phyloP scores from a whole-genome alignment of 352 stramenopile species.

The Globisporangium acanthophoron region DNA sequence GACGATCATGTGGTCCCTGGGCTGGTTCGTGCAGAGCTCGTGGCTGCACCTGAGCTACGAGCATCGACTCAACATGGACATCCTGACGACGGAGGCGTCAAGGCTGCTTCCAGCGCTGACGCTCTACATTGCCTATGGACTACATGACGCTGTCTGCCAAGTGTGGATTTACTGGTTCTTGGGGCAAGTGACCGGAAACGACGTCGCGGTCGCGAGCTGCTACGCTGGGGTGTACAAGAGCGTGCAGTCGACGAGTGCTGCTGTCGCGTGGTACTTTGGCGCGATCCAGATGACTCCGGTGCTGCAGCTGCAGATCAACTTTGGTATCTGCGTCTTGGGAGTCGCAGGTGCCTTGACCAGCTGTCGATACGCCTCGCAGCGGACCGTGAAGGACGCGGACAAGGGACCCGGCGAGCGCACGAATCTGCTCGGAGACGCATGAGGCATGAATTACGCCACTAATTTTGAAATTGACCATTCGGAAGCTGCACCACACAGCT shows the following conservation, averaged over 20 bases:
- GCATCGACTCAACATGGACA: constrained; percentile 17
- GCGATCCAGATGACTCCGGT: constrained; percentile 15
- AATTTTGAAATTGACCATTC: too few species aligned
- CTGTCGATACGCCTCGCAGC: constrained; percentile 1
- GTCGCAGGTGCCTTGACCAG: constrained; percentile 10
- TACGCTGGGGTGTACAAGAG: constrained; percentile 70
- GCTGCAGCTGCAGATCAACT: constrained; percentile 31
- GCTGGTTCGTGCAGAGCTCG: constrained; percentile 18
- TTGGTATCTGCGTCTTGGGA: constrained; percentile 21
- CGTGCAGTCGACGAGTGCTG: constrained; percentile 38
- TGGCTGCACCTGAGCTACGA: constrained; percentile 21
- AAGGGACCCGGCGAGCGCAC: too few species aligned
- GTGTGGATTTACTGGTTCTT: constrained; percentile 83
- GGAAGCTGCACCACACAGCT: too few species aligned
- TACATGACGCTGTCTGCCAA: constrained; percentile 70
- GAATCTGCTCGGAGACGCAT: too few species aligned
- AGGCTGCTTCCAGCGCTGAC: constrained; percentile 17
- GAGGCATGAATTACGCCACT: too few species aligned
- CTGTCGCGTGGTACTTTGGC: constrained; percentile 33
- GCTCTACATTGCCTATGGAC: constrained; percentile 67
- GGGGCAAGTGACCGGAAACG: constrained; percentile 32
- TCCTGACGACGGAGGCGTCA: constrained; percentile 5
- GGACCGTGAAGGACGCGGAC: background rate
- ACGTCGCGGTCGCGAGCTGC: constrained; percentile 29
- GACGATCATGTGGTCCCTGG: constrained; percentile 37